Percentiles rank a stretch among this genome's conserved stretches.
Evolutionary conservation across 306 rosid genomes (phyloP).

Genomic region (Hippophae gyantsensis): DNA sequence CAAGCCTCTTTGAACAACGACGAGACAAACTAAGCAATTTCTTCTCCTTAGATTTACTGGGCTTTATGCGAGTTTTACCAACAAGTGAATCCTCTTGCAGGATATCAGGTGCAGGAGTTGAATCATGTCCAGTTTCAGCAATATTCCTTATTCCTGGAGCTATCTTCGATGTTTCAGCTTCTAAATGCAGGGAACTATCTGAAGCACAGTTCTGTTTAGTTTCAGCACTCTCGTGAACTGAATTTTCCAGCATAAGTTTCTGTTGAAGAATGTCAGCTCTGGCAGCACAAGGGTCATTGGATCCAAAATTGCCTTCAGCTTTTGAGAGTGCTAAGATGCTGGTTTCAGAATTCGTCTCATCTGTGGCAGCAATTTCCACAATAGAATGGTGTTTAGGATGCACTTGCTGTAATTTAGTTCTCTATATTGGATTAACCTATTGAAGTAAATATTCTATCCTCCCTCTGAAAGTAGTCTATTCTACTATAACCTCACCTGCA

Average conservation of each 20-base stretch:
- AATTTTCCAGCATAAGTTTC: constrained; percentile 28
- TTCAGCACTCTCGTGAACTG: constrained; percentile 24
- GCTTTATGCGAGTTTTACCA: constrained; percentile 13
- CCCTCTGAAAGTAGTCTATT: not conserved
- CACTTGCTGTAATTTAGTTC: constrained; percentile 14
- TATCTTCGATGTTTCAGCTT: constrained; percentile 18
- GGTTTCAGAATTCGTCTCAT: constrained; percentile 24
- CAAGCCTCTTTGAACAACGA: constrained; percentile 65
- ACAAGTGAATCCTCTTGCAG: constrained; percentile 22
- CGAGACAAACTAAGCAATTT: constrained; percentile 31
- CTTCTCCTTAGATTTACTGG: constrained; percentile 27
- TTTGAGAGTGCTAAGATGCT: constrained; percentile 24
- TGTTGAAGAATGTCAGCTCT: constrained; percentile 22
- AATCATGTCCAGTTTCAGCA: constrained; percentile 21
- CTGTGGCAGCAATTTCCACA: constrained; percentile 33
- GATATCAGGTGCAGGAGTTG: constrained; percentile 20
- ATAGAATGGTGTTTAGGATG: constrained; percentile 12
- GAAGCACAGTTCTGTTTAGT: constrained; percentile 20
- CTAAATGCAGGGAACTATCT: constrained; percentile 6
- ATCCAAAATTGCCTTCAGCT: constrained; percentile 25
- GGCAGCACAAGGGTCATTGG: constrained; percentile 14
- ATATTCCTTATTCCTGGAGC: constrained; percentile 1
- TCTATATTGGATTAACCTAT: constrained; percentile 8
- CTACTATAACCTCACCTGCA: constrained; percentile 36
- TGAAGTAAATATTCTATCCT: constrained; percentile 9